Base-by-base conservation (phyloP, 163 green algal species). In the Prototheca stagnorum region DNA sequence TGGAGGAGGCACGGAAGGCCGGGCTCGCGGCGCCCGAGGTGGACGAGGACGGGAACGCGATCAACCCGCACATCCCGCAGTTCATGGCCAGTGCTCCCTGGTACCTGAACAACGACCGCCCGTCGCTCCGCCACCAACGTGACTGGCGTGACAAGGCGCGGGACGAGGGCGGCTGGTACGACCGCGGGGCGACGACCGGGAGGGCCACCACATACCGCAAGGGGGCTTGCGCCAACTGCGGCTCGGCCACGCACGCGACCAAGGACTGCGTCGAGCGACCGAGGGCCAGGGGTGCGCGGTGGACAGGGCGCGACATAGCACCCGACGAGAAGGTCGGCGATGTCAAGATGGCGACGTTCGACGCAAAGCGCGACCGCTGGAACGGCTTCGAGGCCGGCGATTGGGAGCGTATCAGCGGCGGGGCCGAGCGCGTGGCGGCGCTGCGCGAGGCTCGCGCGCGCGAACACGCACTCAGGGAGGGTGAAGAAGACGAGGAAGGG, bases 61-160 rank as follows among this genome's bases (percentile, higher is more conserved):
- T 99, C 62, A 99, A 99, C 66, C 91, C 91, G 1, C 91, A 99
- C 55, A 98, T 99, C 51, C 91, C 91, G 0, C 65, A 90, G 67
- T 93, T 86, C 59, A 93, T 93, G 82, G 79, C 77, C 26, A 68
- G 42, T 35, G 82, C 83, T 27, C 76, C 76, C n/a, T 94, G 85
- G 81, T 94, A 94, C 62, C 57, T 92, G 31, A 89, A 90, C 64
- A 71, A 74, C 26, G 68, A 81, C 50, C 56, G 81, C 35, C 85
- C 88, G 17, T 84, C 73, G 5, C 67, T 99, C 45, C 93, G 95
- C 78, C 91, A 99, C 85, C 91, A 99, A 62, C 76, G 81, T 21
- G 86, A 97, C 61, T 97, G 87, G 86, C 84, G 84, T 51, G 56
- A 72, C 20, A 51, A 72, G 2, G 57, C 76, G 22, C 66, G 68